Evolutionary conservation across 1,284 basidiomycete species (phyloP).

Genomic region (Malassezia sympodialis): DNA sequence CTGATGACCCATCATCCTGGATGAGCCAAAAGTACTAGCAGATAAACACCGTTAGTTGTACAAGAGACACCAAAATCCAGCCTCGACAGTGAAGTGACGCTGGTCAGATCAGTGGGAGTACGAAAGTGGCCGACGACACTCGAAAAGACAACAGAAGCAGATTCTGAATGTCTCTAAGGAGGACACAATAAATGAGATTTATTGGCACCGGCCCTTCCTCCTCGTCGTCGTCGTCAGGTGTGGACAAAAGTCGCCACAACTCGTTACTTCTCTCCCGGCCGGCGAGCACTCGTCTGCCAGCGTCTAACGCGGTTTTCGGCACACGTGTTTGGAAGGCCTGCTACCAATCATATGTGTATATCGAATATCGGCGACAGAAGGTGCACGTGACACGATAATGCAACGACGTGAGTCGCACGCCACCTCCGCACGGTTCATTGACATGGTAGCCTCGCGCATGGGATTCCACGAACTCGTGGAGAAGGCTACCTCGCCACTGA

Average conservation of each 20-base stretch:
- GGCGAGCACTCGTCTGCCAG: background rate
- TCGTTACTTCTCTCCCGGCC: constrained; percentile 2
- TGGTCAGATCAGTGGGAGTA: background rate
- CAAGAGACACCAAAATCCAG: background rate
- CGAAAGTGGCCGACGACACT: constrained; percentile 18
- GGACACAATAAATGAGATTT: background rate
- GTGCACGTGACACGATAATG: background rate
- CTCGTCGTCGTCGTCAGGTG: constrained; percentile 16
- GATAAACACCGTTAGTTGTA: background rate
- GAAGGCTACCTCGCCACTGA: constrained; percentile 78
- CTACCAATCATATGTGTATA: background rate
- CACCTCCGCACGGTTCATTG: background rate
- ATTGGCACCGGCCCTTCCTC: background rate
- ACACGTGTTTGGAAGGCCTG: constrained; percentile 5
- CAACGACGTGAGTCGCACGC: background rate
- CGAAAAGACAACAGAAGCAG: constrained; percentile 4
- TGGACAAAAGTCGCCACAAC: constrained; percentile 1
- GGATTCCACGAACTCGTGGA: constrained; percentile 51
- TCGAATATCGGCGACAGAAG: background rate
- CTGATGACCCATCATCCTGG: constrained; percentile 26
- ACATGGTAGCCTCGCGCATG: constrained; percentile 6
- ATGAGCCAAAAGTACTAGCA: background rate
- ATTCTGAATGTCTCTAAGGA: constrained; percentile 6
- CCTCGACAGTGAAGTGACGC: background rate
- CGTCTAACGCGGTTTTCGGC: background rate